Conservation (phyloP, 257 asterid species). For the Nicotiana undulata region DNA sequence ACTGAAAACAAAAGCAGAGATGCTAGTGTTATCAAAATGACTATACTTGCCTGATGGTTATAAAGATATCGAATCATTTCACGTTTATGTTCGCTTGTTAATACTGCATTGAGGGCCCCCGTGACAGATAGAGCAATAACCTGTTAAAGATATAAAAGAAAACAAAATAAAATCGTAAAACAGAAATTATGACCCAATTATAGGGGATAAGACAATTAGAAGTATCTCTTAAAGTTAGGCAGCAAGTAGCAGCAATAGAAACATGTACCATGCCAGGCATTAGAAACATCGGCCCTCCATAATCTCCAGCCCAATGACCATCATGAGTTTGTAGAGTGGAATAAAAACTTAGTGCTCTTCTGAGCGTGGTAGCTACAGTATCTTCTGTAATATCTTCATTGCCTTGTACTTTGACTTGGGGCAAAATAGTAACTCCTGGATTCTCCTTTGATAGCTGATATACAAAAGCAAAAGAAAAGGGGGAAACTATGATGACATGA, state of each 20-base stretch:
- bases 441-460: conserved; percentile 84
- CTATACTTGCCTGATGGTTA: conserved; percentile 75
- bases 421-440: conserved; percentile 28
- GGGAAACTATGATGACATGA: not conserved
- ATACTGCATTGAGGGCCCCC: conserved; percentile 83
- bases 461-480: not conserved
- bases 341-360: conserved; percentile 69
- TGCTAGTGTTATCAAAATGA: not conserved
- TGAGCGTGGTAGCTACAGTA: conserved; percentile 58
- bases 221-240: not conserved
- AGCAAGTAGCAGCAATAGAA: not conserved
- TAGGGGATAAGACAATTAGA: not conserved
- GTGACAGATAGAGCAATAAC: conserved; percentile 65
- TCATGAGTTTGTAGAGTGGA: conserved; percentile 82
- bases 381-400: conserved; percentile 72
- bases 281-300: conserved; percentile 98
- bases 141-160: conserved; percentile 32
- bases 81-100: conserved; percentile 70
- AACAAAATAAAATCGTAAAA: not conserved
- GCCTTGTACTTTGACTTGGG: conserved; percentile 69
- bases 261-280: conserved; percentile 90
- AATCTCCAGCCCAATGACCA: conserved; percentile 99
- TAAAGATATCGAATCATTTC: conserved; percentile 95
- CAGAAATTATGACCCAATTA: not conserved
- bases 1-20: conserved; percentile 4